Conservation (phyloP, 2,329 filamentous ascomycete genomes). For the Fusarium foetens region DNA sequence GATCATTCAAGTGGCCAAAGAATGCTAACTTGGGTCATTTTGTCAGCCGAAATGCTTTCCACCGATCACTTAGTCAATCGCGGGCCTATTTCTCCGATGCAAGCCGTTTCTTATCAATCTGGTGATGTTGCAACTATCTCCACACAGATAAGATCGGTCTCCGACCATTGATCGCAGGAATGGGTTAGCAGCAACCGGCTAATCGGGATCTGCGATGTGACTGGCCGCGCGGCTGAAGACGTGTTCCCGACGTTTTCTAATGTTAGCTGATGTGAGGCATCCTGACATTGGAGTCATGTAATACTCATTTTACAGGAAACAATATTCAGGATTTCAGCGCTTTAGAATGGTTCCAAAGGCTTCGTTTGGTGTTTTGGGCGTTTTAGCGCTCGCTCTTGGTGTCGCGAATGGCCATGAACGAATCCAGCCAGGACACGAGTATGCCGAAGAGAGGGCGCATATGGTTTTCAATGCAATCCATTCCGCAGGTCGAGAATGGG, state of each 20-base stretch:
- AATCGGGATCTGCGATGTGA: slow-evolving; percentile 4
- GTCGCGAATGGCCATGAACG: slow-evolving; percentile 9
- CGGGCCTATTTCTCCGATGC: not conserved
- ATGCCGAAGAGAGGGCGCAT: slow-evolving; percentile 63
- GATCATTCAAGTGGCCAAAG: not conserved
- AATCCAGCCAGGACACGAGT: slow-evolving; percentile 51
- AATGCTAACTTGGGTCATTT: not conserved
- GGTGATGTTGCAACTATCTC: slow-evolving; percentile 1
- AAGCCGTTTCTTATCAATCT: slow-evolving; percentile 36
- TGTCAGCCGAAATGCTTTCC: not conserved
- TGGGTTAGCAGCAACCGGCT: slow-evolving; percentile 15
- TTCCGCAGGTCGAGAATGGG: slow-evolving; percentile 78
- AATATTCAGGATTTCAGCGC: not conserved
- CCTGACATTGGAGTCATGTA: not conserved
- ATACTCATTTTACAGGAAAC: not conserved
- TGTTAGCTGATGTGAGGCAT: slow-evolving; percentile 5
- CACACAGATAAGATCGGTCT: slow-evolving; percentile 30
- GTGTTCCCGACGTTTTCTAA: not conserved
- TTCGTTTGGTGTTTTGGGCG: slow-evolving; percentile 9
- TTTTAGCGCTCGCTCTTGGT: slow-evolving; percentile 22
- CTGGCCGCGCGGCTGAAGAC: slow-evolving; percentile 37
- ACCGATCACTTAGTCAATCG: not conserved
- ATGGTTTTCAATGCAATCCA: slow-evolving; percentile 79
- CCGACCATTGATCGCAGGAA: slow-evolving; percentile 16
- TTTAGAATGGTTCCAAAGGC: slow-evolving; percentile 30